Evolutionary conservation across 495 filamentous ascomycete genomes (phyloP).

Genomic region (Xanthoparmelia taractica): DNA sequence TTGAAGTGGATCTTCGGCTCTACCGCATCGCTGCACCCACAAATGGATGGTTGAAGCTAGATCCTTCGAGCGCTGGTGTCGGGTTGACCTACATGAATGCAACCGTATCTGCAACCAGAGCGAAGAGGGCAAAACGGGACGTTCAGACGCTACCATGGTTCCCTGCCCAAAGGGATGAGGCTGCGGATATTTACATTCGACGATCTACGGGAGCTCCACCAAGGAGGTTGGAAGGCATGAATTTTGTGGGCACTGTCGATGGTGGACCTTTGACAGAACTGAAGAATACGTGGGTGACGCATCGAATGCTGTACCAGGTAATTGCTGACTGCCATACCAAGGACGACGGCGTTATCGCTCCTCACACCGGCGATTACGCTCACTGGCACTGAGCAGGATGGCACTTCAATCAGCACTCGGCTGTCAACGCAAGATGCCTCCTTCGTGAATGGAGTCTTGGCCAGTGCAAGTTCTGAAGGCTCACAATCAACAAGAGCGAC

Average conservation of each 20-base stretch:
- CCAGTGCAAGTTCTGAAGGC: constrained; percentile 37
- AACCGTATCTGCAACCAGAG: constrained; percentile 38
- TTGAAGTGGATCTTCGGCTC: constrained; percentile 62
- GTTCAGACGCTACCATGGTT: neutral
- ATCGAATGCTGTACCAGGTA: neutral
- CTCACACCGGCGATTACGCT: constrained; percentile 58
- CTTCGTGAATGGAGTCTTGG: constrained; percentile 63
- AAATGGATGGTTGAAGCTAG: constrained; percentile 51
- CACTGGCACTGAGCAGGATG: constrained; percentile 39
- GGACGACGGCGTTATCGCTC: constrained; percentile 37
- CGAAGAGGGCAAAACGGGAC: constrained; percentile 22
- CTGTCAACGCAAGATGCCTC: constrained; percentile 58
- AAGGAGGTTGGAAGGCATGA: neutral
- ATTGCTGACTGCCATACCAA: constrained; percentile 1
- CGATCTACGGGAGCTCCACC: neutral
- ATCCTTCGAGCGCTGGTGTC: constrained; percentile 47
- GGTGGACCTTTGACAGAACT: neutral
- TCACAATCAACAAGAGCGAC: constrained; percentile 29
- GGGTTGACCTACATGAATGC: constrained; percentile 53
- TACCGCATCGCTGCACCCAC: constrained; percentile 53
- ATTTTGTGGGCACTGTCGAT: neutral
- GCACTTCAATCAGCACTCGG: constrained; percentile 45
- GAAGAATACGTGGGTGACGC: neutral
- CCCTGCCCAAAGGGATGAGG: constrained; percentile 6
- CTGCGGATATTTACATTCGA: constrained; percentile 8